Base-by-base conservation (phyloP, 352 stramenopile genomes). In the Phytopythium chamaehyphon region DNA sequence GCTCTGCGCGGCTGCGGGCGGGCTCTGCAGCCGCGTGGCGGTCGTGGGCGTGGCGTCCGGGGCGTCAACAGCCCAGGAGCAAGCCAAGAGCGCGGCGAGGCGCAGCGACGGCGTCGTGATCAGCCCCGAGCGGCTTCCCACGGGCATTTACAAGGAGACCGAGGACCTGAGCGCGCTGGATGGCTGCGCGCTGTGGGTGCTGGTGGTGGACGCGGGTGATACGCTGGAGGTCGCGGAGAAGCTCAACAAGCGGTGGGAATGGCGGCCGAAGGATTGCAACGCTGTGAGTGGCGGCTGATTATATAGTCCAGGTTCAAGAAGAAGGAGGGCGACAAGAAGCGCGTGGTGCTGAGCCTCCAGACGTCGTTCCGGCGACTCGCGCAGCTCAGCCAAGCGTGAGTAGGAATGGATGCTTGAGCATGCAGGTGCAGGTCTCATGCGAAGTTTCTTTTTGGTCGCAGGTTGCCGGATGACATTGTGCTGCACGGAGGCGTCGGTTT, bases 401-500 rank as follows among this genome's bases (percentile, higher is more conserved):
- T 90, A 76, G 39, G 69, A 51, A 0, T 4, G 3, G 44, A 39
- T 24, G 16, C 12, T 11, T 35, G 16, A 45, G 22, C 40, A 9
- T 28, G 37, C 33, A 18, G 12, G 42, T 5, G 16, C 33, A 8
- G 23, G 8, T 11, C 18, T 55, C 22, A 57, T 42, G 23, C 47
- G 16, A 8, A 22, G 19, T 16, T 18, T 37, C 28, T 23, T 55
- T n/a, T 23, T 49, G 1, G 3, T 50, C 28, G 15, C 3, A 92
- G 78, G 19, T 80, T 94, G 23, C 73, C 77, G 9, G 69, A 87
- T 9, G 63, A 67, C 21, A 69, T 80, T 31, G 76, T 92, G 42
- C 54, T 94, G 26, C 69, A 91, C 39, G 83, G 81, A 22, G 83
- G 83, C 28, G 64, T 73, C 26, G 82, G 79, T 39, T 94, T 94